These are phyloP conservation scores for Gonapodya prolifera DNA, from an alignment of 192 early-diverging fungal species.

Conservation along the genomic window DNA sequence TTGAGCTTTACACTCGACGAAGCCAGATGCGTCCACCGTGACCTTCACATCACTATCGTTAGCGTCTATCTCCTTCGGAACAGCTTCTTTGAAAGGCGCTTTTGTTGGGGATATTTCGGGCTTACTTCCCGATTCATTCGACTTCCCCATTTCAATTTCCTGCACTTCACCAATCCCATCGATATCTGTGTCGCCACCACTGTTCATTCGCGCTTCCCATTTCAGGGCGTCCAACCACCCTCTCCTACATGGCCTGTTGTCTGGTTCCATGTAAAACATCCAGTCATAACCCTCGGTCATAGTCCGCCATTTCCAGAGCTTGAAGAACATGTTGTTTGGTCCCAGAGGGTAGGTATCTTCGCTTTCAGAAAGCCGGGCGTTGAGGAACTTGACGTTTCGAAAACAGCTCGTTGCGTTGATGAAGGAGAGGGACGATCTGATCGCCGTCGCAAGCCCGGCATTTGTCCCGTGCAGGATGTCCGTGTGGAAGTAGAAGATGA, in stretches of 20 bases:
- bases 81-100: not conserved
- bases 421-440: not conserved
- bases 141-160: not conserved
- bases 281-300: not conserved
- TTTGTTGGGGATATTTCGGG: not conserved
- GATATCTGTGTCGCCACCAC: not conserved
- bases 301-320: constrained; percentile 2
- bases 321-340: constrained; percentile 19
- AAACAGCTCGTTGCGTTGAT: constrained; percentile 6
- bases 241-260: constrained; percentile 14
- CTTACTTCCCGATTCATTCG: not conserved
- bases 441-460: not conserved
- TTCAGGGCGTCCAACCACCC: constrained; percentile 19
- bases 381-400: constrained; percentile 16
- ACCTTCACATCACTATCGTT: not conserved
- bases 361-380: constrained; percentile 9
- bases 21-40: not conserved
- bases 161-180: not conserved
- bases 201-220: constrained; percentile 13
- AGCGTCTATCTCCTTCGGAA: not conserved
- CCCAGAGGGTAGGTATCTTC: constrained; percentile 19
- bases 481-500: constrained; percentile 19
- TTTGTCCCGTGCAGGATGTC: constrained; percentile 6
- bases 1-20: not conserved
- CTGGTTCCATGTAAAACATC: constrained; percentile 25